Conservation (phyloP, 768 basidiomycete species). For the Tylopilus rubrobrunneus region DNA sequence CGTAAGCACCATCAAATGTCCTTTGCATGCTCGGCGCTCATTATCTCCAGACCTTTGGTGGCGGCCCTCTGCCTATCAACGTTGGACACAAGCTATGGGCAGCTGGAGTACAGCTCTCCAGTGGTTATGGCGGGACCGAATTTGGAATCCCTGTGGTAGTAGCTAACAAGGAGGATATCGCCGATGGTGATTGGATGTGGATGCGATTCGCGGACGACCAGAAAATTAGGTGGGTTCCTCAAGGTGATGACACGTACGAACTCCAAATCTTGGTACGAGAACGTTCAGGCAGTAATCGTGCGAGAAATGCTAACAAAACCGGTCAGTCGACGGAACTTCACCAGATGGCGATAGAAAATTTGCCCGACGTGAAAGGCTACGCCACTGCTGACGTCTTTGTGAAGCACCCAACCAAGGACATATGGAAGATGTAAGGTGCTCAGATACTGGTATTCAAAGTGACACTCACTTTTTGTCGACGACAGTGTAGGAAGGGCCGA, state of each 20-base stretch:
- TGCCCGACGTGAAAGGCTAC: constrained; percentile 38
- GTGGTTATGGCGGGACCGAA: constrained; percentile 37
- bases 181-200: constrained; percentile 35
- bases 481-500: constrained; percentile 33
- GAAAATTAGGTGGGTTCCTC: constrained; percentile 27
- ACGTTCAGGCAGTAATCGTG: not conserved
- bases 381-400: constrained; percentile 42
- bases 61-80: constrained; percentile 36
- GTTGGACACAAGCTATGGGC: constrained; percentile 32
- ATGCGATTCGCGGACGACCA: constrained; percentile 25
- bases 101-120: constrained; percentile 31
- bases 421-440: constrained; percentile 34
- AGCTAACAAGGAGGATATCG: constrained; percentile 7
- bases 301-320: not conserved
- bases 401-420: constrained; percentile 40
- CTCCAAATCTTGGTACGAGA: constrained; percentile 34
- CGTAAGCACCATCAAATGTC: constrained; percentile 18
- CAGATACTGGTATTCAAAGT: not conserved
- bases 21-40: not conserved
- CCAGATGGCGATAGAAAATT: constrained; percentile 28
- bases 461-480: not conserved
- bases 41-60: constrained; percentile 31
- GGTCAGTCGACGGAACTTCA: not conserved
- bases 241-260: constrained; percentile 35
- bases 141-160: constrained; percentile 11